Evolutionary conservation across 306 rosid species (phyloP).

Genomic region (Abrus precatorius): DNA sequence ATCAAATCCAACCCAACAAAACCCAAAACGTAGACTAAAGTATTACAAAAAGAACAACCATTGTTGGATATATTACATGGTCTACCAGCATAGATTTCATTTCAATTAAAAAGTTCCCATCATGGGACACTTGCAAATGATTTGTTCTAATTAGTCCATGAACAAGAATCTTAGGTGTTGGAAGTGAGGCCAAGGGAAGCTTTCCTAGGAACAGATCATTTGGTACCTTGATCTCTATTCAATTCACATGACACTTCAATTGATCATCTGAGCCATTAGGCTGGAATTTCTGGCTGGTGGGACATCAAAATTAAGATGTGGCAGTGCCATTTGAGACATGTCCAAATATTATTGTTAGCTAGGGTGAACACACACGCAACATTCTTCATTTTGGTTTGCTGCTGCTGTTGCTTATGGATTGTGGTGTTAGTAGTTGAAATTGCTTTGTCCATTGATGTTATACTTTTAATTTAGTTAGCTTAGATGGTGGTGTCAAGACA

Average conservation of each 20-base stretch:
- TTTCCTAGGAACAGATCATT: conserved; percentile 17
- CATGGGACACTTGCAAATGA: conserved; percentile 34
- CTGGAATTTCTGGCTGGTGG: conserved; percentile 51
- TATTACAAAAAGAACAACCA: conserved; percentile 3
- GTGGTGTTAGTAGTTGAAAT: conserved; percentile 51
- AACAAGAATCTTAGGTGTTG: conserved; percentile 49
- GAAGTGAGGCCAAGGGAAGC: conserved; percentile 37
- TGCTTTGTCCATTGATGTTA: conserved; percentile 47
- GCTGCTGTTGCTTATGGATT: conserved; percentile 49
- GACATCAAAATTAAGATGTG: conserved; percentile 48
- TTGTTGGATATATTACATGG: conserved; percentile 26
- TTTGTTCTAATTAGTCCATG: conserved; percentile 18
- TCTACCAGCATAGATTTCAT: conserved; percentile 47
- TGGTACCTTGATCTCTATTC: conserved; percentile 23
- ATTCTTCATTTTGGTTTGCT: conserved; percentile 51
- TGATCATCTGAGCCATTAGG: conserved; percentile 17
- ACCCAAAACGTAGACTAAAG: not conserved
- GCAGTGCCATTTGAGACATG: conserved; percentile 49
- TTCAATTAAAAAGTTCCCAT: conserved; percentile 24
- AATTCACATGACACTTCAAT: conserved; percentile 1
- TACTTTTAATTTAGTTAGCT: conserved; percentile 44
- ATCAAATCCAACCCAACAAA: conserved; percentile 21
- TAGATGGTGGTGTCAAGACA: conserved; percentile 50
- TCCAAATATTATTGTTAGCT: conserved; percentile 13
- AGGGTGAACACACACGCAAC: conserved; percentile 48